Percentiles rank a stretch among this genome's conserved stretches.
These are phyloP conservation scores for Salix suchowensis DNA, from an alignment of 345 rosid species.

Conservation along the genomic window DNA sequence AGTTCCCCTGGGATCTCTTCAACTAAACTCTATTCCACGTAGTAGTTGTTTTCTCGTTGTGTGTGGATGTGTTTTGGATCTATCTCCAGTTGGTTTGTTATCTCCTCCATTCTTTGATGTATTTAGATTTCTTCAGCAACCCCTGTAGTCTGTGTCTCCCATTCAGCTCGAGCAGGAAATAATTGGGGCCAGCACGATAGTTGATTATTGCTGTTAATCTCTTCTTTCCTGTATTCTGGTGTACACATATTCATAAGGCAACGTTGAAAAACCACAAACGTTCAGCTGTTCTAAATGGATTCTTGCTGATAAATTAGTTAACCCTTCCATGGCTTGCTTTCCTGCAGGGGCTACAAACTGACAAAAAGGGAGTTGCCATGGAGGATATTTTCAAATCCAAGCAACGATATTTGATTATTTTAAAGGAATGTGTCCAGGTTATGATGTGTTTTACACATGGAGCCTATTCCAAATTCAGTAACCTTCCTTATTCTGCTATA, in stretches of 20 bases:
- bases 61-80: slow-evolving; percentile 59
- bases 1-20: slow-evolving; percentile 91
- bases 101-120: slow-evolving; percentile 76
- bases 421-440: neutral
- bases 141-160: slow-evolving; percentile 18
- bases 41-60: slow-evolving; percentile 16
- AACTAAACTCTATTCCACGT: slow-evolving; percentile 34
- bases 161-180: slow-evolving; percentile 36
- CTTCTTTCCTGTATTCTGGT: neutral
- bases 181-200: slow-evolving; percentile 48
- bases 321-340: slow-evolving; percentile 22
- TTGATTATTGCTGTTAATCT: slow-evolving; percentile 15
- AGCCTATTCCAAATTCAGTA: neutral
- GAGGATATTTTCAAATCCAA: slow-evolving; percentile 11
- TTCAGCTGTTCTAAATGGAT: neutral
- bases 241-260: slow-evolving; percentile 6
- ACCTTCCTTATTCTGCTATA: neutral
- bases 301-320: slow-evolving; percentile 10
- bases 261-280: neutral
- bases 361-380: slow-evolving; percentile 21
- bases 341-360: slow-evolving; percentile 26
- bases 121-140: slow-evolving; percentile 50
- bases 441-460: neutral
- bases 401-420: neutral
- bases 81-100: slow-evolving; percentile 40